Evolutionary conservation across 192 early-diverging fungal genomes (phyloP), one percentile per base, ranked within the genome.

Genomic region (Rhizoclosmatium sp.): DNA sequence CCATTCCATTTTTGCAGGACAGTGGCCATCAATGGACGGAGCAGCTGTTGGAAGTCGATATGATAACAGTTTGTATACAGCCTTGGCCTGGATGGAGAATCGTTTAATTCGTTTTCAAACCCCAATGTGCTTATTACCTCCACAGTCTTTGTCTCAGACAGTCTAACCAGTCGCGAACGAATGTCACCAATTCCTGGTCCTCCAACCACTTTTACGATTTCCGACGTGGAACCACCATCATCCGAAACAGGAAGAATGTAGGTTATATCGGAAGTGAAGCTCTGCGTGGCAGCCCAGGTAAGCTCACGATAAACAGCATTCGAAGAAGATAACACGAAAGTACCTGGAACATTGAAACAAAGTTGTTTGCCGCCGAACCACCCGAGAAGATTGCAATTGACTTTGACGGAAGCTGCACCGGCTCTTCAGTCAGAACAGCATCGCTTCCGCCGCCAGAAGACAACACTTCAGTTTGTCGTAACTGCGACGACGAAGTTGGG

Each of bases 101-200:
- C 0, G 14, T 40, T 21, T 1, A 9, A 1, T 40, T 62, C 51
- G 16, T 54, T 54, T 54, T 54, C 16, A 12, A 1, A 16, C 21
- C 23, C 23, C 21, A 64, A 7, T 0, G 51, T 76, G 69, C 21
- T 42, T 19, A 46, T 23, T 59, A 85, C 76, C 66, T 90, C 89
- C 47, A 73, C 48, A 31, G 86, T 82, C 47, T 89, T 85, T 4
- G 85, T 84, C 48, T 89, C 92, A n/a, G 92, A 89, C 16, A 94
- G 81, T 21, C 93, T 83, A 45, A 91, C 90, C 12, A 93, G 67
- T 23, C 93, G 69, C 12, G 91, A 92, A 4, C 93, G 86, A 47
- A 93, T 83, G 80, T 93, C 93, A 16, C 93, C 93, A 81, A 94
- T 92, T 45, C 88, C 89, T 2, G 93, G 93, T 4, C 93, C 93